A percentile compares a stretch with the other conserved stretches of the same genome.
phyloP scores from a whole-genome alignment of 2,329 filamentous ascomycete genomes.

The Sporothrix humicola region DNA sequence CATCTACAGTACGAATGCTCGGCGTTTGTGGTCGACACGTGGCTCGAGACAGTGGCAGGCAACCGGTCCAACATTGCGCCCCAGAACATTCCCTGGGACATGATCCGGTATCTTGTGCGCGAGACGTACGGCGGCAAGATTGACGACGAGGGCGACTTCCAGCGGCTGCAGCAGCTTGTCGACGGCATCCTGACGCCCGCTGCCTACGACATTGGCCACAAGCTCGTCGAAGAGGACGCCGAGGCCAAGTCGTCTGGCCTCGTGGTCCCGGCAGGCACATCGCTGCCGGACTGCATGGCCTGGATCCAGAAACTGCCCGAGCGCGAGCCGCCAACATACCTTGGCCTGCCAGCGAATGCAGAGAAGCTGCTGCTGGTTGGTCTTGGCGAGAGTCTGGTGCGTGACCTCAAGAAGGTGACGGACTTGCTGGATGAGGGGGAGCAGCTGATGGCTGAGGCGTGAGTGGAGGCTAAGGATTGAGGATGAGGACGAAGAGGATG shows the following conservation, averaged over 20 bases:
- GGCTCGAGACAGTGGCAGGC: constrained; percentile 82
- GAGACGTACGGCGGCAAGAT: constrained; percentile 99
- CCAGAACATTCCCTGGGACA: constrained; percentile 93
- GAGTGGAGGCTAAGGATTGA: not conserved
- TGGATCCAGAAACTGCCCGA: constrained; percentile 95
- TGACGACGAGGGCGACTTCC: constrained; percentile 86
- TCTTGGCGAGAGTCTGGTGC: constrained; percentile 82
- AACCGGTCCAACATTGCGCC: constrained; percentile 92
- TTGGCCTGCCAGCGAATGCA: constrained; percentile 91
- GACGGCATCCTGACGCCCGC: constrained; percentile 78
- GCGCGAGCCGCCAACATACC: constrained; percentile 92
- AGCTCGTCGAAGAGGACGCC: constrained; percentile 67
- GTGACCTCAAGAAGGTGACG: constrained; percentile 81
- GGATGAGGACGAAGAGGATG: not conserved
- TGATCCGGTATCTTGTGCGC: constrained; percentile 86
- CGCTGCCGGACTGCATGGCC: constrained; percentile 80
- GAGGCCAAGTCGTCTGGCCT: constrained; percentile 67
- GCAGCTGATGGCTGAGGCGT: constrained; percentile 59
- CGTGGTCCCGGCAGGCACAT: constrained; percentile 78
- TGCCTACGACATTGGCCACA: constrained; percentile 92
- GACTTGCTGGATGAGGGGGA: constrained; percentile 93
- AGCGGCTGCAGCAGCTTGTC: constrained; percentile 74
- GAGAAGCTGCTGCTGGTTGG: constrained; percentile 94
- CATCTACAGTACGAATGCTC: constrained; percentile 86
- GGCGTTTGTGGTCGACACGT: constrained; percentile 92